A percentile compares a stretch with the other conserved stretches of the same genome.
Evolutionary conservation across 2,329 filamentous ascomycete genomes (phyloP).

Genomic region (Ceratocystis colombiana): DNA sequence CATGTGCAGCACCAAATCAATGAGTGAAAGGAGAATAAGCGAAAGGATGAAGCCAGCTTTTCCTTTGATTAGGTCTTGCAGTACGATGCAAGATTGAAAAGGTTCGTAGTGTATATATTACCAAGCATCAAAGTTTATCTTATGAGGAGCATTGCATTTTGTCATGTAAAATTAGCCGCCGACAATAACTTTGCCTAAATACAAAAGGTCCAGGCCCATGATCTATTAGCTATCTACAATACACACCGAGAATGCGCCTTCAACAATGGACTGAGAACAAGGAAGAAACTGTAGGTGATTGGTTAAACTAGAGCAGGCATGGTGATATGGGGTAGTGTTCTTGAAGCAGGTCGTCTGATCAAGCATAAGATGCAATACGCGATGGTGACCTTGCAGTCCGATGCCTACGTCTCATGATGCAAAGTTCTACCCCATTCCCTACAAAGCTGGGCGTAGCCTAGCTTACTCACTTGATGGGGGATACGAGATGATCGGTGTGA

Average conservation of each 20-base stretch:
- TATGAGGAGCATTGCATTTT: too few species aligned
- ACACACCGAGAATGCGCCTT: neutral
- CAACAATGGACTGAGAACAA: neutral
- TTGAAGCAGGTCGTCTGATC: neutral
- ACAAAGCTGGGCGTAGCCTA: neutral
- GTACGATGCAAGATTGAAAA: too few species aligned
- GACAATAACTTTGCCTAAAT: neutral
- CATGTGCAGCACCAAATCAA: too few species aligned
- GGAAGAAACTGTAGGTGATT: neutral
- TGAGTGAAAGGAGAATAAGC: too few species aligned
- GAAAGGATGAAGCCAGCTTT: too few species aligned
- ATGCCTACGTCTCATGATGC: neutral
- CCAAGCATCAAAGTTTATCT: too few species aligned
- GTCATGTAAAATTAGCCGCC: neutral
- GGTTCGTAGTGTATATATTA: neutral
- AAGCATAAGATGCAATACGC: neutral
- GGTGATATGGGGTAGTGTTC: too few species aligned
- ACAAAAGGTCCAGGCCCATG: neutral
- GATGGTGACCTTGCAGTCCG: neutral
- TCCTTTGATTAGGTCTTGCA: too few species aligned
- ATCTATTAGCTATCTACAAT: neutral
- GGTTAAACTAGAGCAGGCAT: too few species aligned
- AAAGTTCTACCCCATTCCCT: neutral
- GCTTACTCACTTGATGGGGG: neutral
- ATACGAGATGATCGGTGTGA: neutral